A percentile compares a stretch with the other conserved stretches of the same genome.
These are phyloP conservation scores for Plasmodium ovale DNA, from an alignment of 169 alveolate species.

Conservation along the genomic window DNA sequence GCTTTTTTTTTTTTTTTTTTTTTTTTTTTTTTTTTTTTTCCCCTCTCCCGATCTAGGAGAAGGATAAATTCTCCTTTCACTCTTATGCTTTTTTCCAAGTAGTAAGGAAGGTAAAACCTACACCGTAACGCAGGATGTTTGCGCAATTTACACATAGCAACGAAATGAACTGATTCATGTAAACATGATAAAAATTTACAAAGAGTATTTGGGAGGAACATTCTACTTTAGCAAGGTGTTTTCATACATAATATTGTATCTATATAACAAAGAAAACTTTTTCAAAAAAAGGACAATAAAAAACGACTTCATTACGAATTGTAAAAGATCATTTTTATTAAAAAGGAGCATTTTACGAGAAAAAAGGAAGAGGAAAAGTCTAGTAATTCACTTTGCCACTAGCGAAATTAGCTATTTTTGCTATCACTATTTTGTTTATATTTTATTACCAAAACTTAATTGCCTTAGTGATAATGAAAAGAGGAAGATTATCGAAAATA, in stretches of 20 bases:
- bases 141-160: background rate
- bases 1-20: too few species aligned
- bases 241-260: conserved; percentile 36
- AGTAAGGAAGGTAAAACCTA: too few species aligned
- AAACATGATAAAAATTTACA: conserved; percentile 64
- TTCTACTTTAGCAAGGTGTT: conserved; percentile 49
- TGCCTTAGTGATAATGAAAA: conserved; percentile 41
- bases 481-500: conserved; percentile 37
- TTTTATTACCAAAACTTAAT: conserved; percentile 44
- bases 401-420: conserved; percentile 66
- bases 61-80: too few species aligned
- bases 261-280: conserved; percentile 60
- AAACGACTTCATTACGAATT: conserved; percentile 25
- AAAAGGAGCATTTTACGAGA: conserved; percentile 23
- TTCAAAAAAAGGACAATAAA: conserved; percentile 38
- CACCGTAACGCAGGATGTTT: background rate
- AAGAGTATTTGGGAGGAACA: conserved; percentile 40
- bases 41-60: too few species aligned
- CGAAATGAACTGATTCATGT: background rate
- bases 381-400: conserved; percentile 66
- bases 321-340: conserved; percentile 17
- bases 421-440: conserved; percentile 67
- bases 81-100: too few species aligned
- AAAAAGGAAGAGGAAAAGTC: conserved; percentile 26
- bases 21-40: too few species aligned